Percentiles rank a stretch among this genome's conserved stretches.
Conservation (phyloP, 495 filamentous ascomycete genomes). For the Zalerion maritima region DNA sequence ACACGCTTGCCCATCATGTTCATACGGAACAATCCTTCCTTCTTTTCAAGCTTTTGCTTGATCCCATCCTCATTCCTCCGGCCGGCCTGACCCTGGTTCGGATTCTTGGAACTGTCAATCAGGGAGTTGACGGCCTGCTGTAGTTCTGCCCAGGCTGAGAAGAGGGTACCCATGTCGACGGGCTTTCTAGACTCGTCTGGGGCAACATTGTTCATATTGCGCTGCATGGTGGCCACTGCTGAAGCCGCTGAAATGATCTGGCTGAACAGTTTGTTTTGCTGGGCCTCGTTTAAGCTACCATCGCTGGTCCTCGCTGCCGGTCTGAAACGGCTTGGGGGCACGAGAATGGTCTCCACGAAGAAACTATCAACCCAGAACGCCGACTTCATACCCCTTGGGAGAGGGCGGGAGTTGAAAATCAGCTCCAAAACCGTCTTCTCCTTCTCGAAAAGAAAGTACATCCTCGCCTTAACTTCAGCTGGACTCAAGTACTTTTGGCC, state of each 20-base stretch:
- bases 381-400: slow-evolving; percentile 29
- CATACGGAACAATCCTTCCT: slow-evolving; percentile 94
- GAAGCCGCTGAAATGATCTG: slow-evolving; percentile 58
- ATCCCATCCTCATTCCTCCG: slow-evolving; percentile 68
- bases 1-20: slow-evolving; percentile 99
- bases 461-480: slow-evolving; percentile 57
- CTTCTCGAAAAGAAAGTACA: slow-evolving; percentile 70
- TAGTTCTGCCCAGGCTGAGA: slow-evolving; percentile 54
- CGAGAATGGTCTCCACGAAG: slow-evolving; percentile 69
- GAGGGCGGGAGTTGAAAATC: slow-evolving; percentile 63
- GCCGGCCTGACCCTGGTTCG: slow-evolving; percentile 56
- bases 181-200: slow-evolving; percentile 23
- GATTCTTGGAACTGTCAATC: slow-evolving; percentile 75
- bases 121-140: slow-evolving; percentile 85
- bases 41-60: slow-evolving; percentile 97
- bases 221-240: slow-evolving; percentile 57
- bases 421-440: slow-evolving; percentile 69
- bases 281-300: slow-evolving; percentile 64
- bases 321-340: slow-evolving; percentile 88
- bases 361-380: slow-evolving; percentile 69
- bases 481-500: slow-evolving; percentile 56
- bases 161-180: slow-evolving; percentile 28
- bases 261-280: slow-evolving; percentile 75
- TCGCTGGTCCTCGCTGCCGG: slow-evolving; percentile 71
- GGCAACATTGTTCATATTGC: slow-evolving; percentile 45